Percentiles rank a stretch among this genome's conserved stretches.
Conservation (phyloP, 805 yeast genomes). For the Hanseniaspora jakobsenii region DNA sequence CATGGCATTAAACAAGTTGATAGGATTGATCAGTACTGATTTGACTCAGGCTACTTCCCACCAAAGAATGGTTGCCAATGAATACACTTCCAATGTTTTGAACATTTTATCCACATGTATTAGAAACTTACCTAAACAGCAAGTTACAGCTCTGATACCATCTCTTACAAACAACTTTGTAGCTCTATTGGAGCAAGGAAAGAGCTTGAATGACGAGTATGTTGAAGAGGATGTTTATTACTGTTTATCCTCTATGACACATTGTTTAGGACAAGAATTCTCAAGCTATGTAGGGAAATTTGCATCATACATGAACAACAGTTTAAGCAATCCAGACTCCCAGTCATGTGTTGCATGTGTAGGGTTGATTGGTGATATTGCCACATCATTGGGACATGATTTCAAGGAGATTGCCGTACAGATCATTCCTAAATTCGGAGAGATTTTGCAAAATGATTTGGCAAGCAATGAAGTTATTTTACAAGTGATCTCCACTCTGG, state of each 20-base stretch:
- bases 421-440: constrained; percentile 73
- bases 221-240: constrained; percentile 91
- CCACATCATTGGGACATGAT: constrained; percentile 69
- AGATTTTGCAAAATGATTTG: constrained; percentile 50
- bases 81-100: constrained; percentile 70
- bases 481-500: constrained; percentile 79
- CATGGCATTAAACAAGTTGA: constrained; percentile 61
- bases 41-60: constrained; percentile 52
- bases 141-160: constrained; percentile 28
- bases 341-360: constrained; percentile 82
- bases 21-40: constrained; percentile 51
- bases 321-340: constrained; percentile 70
- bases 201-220: constrained; percentile 28
- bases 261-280: constrained; percentile 62
- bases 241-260: constrained; percentile 81
- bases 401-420: constrained; percentile 66
- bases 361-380: constrained; percentile 87
- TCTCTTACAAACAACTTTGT: constrained; percentile 34
- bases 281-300: constrained; percentile 67
- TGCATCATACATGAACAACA: constrained; percentile 68
- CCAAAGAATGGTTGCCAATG: constrained; percentile 68
- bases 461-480: constrained; percentile 78
- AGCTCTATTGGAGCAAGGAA: constrained; percentile 34
- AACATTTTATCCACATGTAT: constrained; percentile 72
- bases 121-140: constrained; percentile 60